Evolutionary conservation across 768 basidiomycete species (phyloP), one percentile per base, ranked within the genome.

Genomic region (Tricholoma furcatifolium): DNA sequence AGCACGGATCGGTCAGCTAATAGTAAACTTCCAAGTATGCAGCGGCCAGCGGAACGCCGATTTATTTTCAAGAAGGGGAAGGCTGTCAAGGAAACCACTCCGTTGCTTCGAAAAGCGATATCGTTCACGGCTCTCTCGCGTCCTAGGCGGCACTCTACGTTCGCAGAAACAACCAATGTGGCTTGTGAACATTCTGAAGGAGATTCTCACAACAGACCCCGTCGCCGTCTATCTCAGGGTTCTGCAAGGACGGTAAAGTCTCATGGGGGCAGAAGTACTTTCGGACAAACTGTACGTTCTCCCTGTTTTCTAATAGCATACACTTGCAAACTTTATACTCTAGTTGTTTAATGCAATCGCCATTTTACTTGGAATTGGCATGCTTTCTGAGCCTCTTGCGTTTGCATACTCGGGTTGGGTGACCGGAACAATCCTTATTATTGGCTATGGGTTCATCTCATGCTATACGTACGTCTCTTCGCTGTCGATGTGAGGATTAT

Each of bases 371-470:
- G 93, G 93, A 6, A 87, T 95, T 56, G 93, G 93, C 4, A 86
- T 96, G 77, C 77, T 95, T 15, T 91, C 91, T 11, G 86, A 92
- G 64, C 92, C 93, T 0, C 75, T 97, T 21, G 95, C 95, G 0
- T 96, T 97, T 62, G 84, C 93, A 1, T 92, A 91, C 61, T 82
- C 92, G 2, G 96, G 95, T 3, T 98, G 95, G 95, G 70, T 87
- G 15, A 73, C 78, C 34, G 95, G 96, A 1, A 86, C 85, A 1
- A 6, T 79, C 21, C 73, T 98, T 14, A 82, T 96, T 52, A 64
- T 91, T 10, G 80, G 81, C 47, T 94, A 93, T 61, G 92, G 88
- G 0, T 77, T 79, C 53, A 68, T 95, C 15, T 87, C 93, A 7
- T 96, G 92, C 64, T 91, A 97, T 67, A 94, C 92, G 92, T 94